Base-by-base conservation (phyloP, 176 grass and related monocot genomes). In the Luzula sylvatica region DNA sequence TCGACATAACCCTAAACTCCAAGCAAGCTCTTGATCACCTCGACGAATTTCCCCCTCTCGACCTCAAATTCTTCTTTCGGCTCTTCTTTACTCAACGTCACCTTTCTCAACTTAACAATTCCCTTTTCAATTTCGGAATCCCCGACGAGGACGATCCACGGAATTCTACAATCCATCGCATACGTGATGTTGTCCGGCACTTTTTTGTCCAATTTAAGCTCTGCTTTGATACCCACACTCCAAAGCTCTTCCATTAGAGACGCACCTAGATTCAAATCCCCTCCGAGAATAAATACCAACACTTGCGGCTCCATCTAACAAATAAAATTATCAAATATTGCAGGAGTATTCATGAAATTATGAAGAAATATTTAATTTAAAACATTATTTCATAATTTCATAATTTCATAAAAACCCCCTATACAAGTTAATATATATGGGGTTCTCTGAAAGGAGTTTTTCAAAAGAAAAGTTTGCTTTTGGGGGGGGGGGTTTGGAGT, bases 161-260 rank as follows among this genome's bases (percentile, higher is more conserved):
- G 92, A 22, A 98, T 90, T 29, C 78, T 35, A 5, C 71, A 76
- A 30, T 83, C 71, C 7, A 49, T 53, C 0, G 75, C 86, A 15
- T 81, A 86, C 24, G 58, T 80, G 23, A 98, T 77, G 21, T 98
- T 84, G 61, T 90, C 85, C 52, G 14, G 13, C 26, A 83, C 65
- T 53, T 75, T 82, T 14, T 87, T 80, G 16, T 81, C 76, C 38
- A 98, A 70, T 45, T 89, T 86, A 44, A 90, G 85, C 65, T 98
- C 84, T 66, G 86, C 75, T 59, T 88, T 98, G 69, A 98, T 90
- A 28, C 80, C 75, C 51, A 81, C 92, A 66, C 60, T 72, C 92
- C 92, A 98, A 49, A 98, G 39, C 50, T 88, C 74, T 11, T 61
- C 75, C 26, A 78, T 77, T 1, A 87, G 72, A 63, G 82, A 78